Percentiles rank a stretch among this genome's conserved stretches.
Evolutionary conservation across 768 basidiomycete genomes (phyloP).

Genomic region (Pleurotus ostreatus): DNA sequence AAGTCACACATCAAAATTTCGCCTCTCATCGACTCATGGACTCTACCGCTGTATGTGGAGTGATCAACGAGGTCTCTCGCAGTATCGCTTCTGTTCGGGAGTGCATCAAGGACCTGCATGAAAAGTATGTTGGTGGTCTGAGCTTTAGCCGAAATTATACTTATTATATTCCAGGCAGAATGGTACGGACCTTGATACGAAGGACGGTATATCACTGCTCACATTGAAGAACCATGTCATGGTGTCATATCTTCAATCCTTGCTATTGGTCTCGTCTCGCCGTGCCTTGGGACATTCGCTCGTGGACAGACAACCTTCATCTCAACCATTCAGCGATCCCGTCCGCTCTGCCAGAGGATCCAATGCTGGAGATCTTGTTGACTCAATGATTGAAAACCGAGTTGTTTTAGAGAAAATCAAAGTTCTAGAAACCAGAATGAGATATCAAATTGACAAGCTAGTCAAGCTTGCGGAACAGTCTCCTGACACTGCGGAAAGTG

Average conservation of each 20-base stretch:
- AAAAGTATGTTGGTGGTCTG: conserved; percentile 40
- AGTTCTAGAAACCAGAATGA: conserved; percentile 80
- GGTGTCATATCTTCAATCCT: conserved; percentile 80
- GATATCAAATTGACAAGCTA: conserved; percentile 95
- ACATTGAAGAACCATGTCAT: conserved; percentile 84
- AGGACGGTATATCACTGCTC: conserved; percentile 86
- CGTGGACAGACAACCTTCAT: conserved; percentile 41
- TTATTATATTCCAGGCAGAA: conserved; percentile 17
- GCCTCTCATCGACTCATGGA: too few relatives aligned
- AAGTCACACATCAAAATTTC: too few relatives aligned
- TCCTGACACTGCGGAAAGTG: conserved; percentile 33
- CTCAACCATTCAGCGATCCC: conserved; percentile 45
- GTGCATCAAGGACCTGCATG: conserved; percentile 46
- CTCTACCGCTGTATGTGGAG: conserved; percentile 20
- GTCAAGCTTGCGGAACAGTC: conserved; percentile 67
- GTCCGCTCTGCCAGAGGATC: conserved; percentile 53
- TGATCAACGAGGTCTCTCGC: conserved; percentile 53
- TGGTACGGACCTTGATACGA: conserved; percentile 38
- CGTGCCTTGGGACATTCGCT: conserved; percentile 67
- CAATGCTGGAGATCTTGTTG: conserved; percentile 71
- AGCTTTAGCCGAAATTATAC: not conserved
- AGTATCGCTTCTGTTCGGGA: conserved; percentile 61
- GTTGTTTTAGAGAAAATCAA: conserved; percentile 87
- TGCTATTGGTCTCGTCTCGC: conserved; percentile 70
- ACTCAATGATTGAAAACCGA: conserved; percentile 74